phyloP scores from a whole-genome alignment of 2,329 filamentous ascomycete genomes.

The Cladosporium sp. region DNA sequence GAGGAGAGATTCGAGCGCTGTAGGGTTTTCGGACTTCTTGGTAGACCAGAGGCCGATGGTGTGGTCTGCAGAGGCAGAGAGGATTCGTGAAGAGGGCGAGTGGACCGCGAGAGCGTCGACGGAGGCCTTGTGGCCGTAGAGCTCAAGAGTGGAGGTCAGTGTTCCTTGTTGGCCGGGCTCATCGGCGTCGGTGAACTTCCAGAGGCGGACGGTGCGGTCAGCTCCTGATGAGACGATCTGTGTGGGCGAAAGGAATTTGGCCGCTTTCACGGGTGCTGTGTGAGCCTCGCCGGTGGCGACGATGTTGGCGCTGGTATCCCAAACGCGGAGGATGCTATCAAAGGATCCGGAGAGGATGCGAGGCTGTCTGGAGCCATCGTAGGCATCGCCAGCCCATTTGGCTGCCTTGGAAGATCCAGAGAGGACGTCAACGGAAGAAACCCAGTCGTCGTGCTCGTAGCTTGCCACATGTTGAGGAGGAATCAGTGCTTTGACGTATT shows the following conservation, averaged over 20 bases:
- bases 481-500: slow-evolving; percentile 88
- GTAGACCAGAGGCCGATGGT: slow-evolving; percentile 85
- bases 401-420: slow-evolving; percentile 62
- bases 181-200: slow-evolving; percentile 75
- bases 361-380: slow-evolving; percentile 51
- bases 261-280: slow-evolving; percentile 72
- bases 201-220: slow-evolving; percentile 81
- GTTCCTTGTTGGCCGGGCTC: slow-evolving; percentile 39
- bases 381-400: slow-evolving; percentile 44
- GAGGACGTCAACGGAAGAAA: slow-evolving; percentile 78
- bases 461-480: slow-evolving; percentile 85
- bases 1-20: slow-evolving; percentile 65
- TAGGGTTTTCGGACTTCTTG: slow-evolving; percentile 69
- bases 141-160: slow-evolving; percentile 70
- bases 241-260: slow-evolving; percentile 72
- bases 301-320: slow-evolving; percentile 84
- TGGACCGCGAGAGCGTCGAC: slow-evolving; percentile 74
- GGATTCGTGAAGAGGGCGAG: slow-evolving; percentile 67
- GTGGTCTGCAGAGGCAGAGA: slow-evolving; percentile 82
- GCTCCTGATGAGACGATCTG: slow-evolving; percentile 79
- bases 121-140: slow-evolving; percentile 74
- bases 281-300: slow-evolving; percentile 74
- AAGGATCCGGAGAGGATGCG: slow-evolving; percentile 89
- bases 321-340: slow-evolving; percentile 82
- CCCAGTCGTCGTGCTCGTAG: slow-evolving; percentile 98